Base-by-base conservation (phyloP, 208 protist genomes). In the Wallacemonas sp. region DNA sequence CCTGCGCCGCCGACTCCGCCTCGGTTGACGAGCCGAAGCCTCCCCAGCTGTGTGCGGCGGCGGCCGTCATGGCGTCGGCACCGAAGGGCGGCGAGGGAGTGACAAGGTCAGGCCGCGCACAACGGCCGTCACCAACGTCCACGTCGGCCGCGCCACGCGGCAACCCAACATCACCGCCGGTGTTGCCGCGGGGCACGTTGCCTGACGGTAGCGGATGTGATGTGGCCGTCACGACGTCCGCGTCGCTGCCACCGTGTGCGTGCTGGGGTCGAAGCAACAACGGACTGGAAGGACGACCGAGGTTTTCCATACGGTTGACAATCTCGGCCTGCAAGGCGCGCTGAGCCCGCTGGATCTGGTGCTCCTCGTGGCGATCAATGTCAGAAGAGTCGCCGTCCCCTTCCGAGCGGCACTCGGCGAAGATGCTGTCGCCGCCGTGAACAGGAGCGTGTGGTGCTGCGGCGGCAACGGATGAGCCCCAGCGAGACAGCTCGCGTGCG, bases 41-140 rank as follows among this genome's bases (percentile, higher is more conserved):
- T n/a, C n/a, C n/a, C n/a, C n/a, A n/a, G n/a, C n/a, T n/a, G 70
- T 55, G 13, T 54, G 61, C 2, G 69, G 63, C 13, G 69, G 61
- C 19, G 69, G 70, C 37, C 42, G 54, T 21, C 32, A 17, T 6
- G 54, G 17, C 10, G 32, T 45, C 22, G 13, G 34, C 32, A n/a
- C 26, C n/a, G n/a, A n/a, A n/a, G n/a, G n/a, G n/a, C n/a, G n/a
- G n/a, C n/a, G n/a, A n/a, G n/a, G n/a, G n/a, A n/a, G n/a, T n/a
- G n/a, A n/a, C n/a, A n/a, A n/a, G n/a, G n/a, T n/a, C n/a, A n/a
- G n/a, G n/a, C n/a, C n/a, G n/a, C n/a, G n/a, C n/a, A n/a, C n/a
- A n/a, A n/a, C n/a, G n/a, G n/a, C n/a, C n/a, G n/a, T n/a, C n/a
- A n/a, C n/a, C n/a, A n/a, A n/a, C n/a, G n/a, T n/a, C n/a, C n/a